A percentile compares a stretch with the other conserved stretches of the same genome.
Evolutionary conservation across 2,329 filamentous ascomycete species (phyloP).

Genomic region (Bipolaris oryzae): DNA sequence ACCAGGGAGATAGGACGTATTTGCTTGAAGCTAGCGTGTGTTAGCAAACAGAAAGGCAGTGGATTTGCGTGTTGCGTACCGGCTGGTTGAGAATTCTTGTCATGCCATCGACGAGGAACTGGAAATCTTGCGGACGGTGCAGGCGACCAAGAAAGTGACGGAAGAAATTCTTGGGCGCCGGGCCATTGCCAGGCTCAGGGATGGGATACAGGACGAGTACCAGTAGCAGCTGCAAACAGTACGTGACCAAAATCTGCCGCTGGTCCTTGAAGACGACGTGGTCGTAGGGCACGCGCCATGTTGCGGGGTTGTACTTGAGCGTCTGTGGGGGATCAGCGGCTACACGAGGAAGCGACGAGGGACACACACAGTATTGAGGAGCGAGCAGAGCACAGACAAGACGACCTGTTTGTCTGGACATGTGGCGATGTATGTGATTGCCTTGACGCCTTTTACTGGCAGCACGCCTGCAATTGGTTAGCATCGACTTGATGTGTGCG

Average conservation of each 20-base stretch:
- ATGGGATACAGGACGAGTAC: conserved; percentile 85
- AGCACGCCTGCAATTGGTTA: conserved; percentile 54
- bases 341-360: not conserved
- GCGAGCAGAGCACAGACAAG: conserved; percentile 85
- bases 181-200: conserved; percentile 71
- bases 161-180: conserved; percentile 85
- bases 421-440: conserved; percentile 87
- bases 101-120: conserved; percentile 96
- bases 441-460: conserved; percentile 80
- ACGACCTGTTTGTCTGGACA: conserved; percentile 91
- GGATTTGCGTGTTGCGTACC: conserved; percentile 41
- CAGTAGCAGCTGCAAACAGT: conserved; percentile 88
- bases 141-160: conserved; percentile 89
- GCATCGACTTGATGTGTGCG: not conserved
- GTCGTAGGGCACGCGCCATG: conserved; percentile 93
- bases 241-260: conserved; percentile 87
- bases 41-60: conserved; percentile 26
- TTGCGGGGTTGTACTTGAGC: conserved; percentile 92
- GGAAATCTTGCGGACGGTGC: conserved; percentile 94
- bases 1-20: conserved; percentile 84
- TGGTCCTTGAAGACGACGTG: conserved; percentile 89
- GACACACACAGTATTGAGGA: conserved; percentile 82
- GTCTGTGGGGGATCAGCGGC: conserved; percentile 63
- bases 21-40: conserved; percentile 71
- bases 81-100: conserved; percentile 90